Base-by-base conservation (phyloP, 2,329 filamentous ascomycete species). In the Claviceps arundinis region DNA sequence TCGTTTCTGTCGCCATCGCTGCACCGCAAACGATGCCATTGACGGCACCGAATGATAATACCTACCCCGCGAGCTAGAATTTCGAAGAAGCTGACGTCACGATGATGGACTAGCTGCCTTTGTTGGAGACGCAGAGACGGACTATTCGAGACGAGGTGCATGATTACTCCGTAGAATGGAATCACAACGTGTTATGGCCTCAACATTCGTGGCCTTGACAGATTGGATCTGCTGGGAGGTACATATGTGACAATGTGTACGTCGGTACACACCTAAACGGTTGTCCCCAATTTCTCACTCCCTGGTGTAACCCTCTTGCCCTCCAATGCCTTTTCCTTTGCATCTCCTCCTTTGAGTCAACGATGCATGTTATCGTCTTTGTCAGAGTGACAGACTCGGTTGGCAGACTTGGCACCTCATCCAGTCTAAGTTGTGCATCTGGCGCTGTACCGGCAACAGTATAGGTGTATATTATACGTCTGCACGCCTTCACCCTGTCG, bases 401-500 rank as follows among this genome's bases (percentile, higher is more conserved):
- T 9, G 46, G 6, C 46, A 40, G 16, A 14, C 14, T 4, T 40
- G 46, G 30, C 9, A 49, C 16, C 40, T 47, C 47, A 45, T 46
- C 51, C 24, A 45, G 43, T 26, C 44, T 37, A 34, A 17, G n/a
- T n/a, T 30, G 51, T 38, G 47, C 30, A 17, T 43, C 49, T 26
- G 37, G 43, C 26, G 44, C 49, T 46, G 34, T 43, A 41, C 34
- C 34, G 16, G 26, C 24, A 37, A 49, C 48, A 6, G 38, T 13
- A 44, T 43, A 30, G 8, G 3, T 40, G 38, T 48, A 44, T 46
- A 50, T 52, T 46, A 50, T 52, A 50, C 47, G 48, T 50, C 48
- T 50, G 48, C 38, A 52, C 50, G 50, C 37, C 53, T 54, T 44
- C 53, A 22, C 52, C 44, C 14, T 19, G 22, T 48, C 11, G 19